These are phyloP conservation scores for Mycosphaerella sp. DNA, from an alignment of 2,329 filamentous ascomycete genomes.

Conservation along the genomic window DNA sequence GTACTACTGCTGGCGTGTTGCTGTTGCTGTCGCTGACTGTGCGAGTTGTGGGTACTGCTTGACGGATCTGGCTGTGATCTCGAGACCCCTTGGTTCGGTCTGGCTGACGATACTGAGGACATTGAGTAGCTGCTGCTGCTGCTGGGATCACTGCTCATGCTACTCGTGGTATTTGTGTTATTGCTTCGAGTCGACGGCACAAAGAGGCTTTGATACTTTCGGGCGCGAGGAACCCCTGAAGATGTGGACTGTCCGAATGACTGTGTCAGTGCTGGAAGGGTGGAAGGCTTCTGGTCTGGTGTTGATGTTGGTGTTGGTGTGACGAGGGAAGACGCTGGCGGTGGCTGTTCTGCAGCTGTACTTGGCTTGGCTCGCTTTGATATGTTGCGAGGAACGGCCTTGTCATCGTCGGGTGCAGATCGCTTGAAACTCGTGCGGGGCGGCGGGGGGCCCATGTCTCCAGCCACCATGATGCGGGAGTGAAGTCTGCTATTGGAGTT, in stretches of 20 bases:
- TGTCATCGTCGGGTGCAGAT: conserved; percentile 1
- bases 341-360: not conserved
- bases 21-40: not conserved
- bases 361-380: conserved; percentile 13
- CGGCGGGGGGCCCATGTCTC: conserved; percentile 5
- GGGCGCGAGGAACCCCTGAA: not conserved
- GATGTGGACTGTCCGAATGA: conserved; percentile 6
- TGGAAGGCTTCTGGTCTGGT: not conserved
- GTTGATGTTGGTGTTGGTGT: not conserved
- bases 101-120: not conserved
- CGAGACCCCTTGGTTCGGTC: not conserved
- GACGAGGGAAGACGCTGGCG: not conserved
- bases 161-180: not conserved
- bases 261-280: not conserved
- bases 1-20: too few relatives aligned
- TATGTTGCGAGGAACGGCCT: not conserved
- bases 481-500: not conserved
- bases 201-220: not conserved
- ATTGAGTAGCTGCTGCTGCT: not conserved
- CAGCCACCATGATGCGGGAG: not conserved
- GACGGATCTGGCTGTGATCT: not conserved
- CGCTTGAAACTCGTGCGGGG: conserved; percentile 4
- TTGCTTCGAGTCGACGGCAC: not conserved
- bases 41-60: not conserved
- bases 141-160: not conserved